phyloP scores from a whole-genome alignment of 306 rosid genomes.

The Glycine latifolia region DNA sequence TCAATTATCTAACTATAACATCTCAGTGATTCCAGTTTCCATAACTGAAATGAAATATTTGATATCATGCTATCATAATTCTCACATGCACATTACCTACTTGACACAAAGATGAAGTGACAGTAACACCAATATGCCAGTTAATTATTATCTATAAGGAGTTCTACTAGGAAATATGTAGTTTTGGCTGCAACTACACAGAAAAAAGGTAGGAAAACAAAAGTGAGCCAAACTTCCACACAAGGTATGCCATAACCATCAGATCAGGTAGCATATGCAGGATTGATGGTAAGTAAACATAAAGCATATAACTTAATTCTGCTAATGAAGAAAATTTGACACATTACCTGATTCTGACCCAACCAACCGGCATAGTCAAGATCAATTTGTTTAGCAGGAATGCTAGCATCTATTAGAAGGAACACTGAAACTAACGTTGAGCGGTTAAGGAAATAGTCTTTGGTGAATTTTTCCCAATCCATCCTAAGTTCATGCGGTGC shows the following conservation, averaged over 20 bases:
- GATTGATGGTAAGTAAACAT: conserved; percentile 4
- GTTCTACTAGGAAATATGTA: background rate
- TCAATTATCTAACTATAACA: background rate
- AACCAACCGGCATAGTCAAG: conserved; percentile 97
- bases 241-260: conserved; percentile 4
- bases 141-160: conserved; percentile 8
- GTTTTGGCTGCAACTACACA: background rate
- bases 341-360: conserved; percentile 89
- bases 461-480: conserved; percentile 91
- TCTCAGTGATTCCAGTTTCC: conserved; percentile 12
- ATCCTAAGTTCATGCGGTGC: conserved; percentile 90
- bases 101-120: conserved; percentile 1
- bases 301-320: conserved; percentile 4
- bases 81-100: background rate
- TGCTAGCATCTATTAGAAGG: conserved; percentile 98
- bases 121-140: background rate
- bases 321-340: background rate
- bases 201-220: conserved; percentile 11
- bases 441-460: conserved; percentile 88
- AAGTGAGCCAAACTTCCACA: conserved; percentile 12
- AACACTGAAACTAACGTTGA: conserved; percentile 89
- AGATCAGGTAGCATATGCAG: conserved; percentile 31
- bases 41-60: background rate
- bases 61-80: background rate
- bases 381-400: conserved; percentile 88